A percentile compares a stretch with the other conserved stretches of the same genome.
These are phyloP conservation scores for Paraphoma sp. DNA, from an alignment of 2,329 filamentous ascomycete genomes.

Conservation along the genomic window DNA sequence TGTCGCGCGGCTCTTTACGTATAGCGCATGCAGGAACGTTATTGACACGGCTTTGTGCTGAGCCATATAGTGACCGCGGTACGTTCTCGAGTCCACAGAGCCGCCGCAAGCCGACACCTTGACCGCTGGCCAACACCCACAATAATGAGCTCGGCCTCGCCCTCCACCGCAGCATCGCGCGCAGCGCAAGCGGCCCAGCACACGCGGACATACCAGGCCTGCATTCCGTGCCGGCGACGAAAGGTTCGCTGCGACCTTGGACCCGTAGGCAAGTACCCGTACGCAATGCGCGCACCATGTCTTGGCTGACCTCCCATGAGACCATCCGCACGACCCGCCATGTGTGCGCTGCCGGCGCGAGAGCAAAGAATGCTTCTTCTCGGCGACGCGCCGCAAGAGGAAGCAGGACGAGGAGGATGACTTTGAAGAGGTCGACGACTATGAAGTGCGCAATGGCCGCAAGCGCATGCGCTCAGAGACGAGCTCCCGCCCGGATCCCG, in stretches of 20 bases:
- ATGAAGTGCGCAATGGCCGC: slow-evolving; percentile 74
- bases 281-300: no score
- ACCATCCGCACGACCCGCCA: slow-evolving; percentile 83
- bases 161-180: slow-evolving; percentile 33
- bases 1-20: slow-evolving; percentile 6
- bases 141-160: slow-evolving; percentile 21
- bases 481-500: slow-evolving; percentile 35
- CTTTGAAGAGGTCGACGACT: slow-evolving; percentile 61
- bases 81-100: slow-evolving; percentile 6
- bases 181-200: slow-evolving; percentile 26
- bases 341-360: slow-evolving; percentile 93
- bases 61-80: slow-evolving; percentile 6
- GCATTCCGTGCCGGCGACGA: slow-evolving; percentile 62
- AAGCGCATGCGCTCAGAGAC: slow-evolving; percentile 65
- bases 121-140: slow-evolving; percentile 2
- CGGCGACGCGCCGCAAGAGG: slow-evolving; percentile 89
- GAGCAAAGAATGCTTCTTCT: slow-evolving; percentile 97
- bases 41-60: slow-evolving; percentile 3
- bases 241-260: slow-evolving; percentile 61
- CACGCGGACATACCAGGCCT: slow-evolving; percentile 52
- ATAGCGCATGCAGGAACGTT: slow-evolving; percentile 18
- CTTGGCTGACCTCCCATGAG: background rate
- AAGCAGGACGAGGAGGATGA: slow-evolving; percentile 65
- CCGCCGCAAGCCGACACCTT: slow-evolving; percentile 22
- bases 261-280: slow-evolving; percentile 30